These are phyloP conservation scores for Apostasia ramifera DNA, from an alignment of 106 monocot genomes.

Conservation along the genomic window DNA sequence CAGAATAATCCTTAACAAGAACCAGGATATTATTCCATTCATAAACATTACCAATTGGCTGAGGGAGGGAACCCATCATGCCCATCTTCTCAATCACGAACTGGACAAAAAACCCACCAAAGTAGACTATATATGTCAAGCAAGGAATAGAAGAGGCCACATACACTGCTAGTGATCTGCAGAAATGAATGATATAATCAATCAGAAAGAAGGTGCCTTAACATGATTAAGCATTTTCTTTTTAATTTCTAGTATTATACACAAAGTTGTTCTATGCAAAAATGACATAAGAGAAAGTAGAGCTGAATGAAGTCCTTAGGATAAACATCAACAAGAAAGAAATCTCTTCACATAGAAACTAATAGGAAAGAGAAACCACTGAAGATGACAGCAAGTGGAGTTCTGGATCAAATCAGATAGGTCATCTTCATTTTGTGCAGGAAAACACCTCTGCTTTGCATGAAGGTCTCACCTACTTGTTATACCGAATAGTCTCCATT, in stretches of 20 bases:
- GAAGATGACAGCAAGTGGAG: neutral
- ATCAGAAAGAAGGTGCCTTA: neutral
- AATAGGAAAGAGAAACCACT: neutral
- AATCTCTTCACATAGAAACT: neutral
- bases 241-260: neutral
- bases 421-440: too few species aligned
- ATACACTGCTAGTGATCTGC: slow-evolving; percentile 69
- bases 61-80: slow-evolving; percentile 96
- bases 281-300: neutral
- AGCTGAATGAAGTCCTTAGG: neutral
- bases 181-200: slow-evolving; percentile 5
- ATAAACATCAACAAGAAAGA: neutral
- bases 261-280: neutral
- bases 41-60: slow-evolving; percentile 70
- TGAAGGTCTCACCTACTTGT: too few species aligned
- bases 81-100: slow-evolving; percentile 98
- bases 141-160: slow-evolving; percentile 64
- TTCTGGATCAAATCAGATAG: too few species aligned
- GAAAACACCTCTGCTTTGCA: too few species aligned
- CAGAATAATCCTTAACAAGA: too few species aligned
- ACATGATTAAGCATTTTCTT: neutral
- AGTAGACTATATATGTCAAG: slow-evolving; percentile 63
- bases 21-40: too few species aligned
- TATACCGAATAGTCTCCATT: too few species aligned
- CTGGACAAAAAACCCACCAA: slow-evolving; percentile 78